A percentile compares a stretch with the other conserved stretches of the same genome.
phyloP scores from a whole-genome alignment of 2,329 filamentous ascomycete genomes.

The Neophaeococcomyces mojaviensis region DNA sequence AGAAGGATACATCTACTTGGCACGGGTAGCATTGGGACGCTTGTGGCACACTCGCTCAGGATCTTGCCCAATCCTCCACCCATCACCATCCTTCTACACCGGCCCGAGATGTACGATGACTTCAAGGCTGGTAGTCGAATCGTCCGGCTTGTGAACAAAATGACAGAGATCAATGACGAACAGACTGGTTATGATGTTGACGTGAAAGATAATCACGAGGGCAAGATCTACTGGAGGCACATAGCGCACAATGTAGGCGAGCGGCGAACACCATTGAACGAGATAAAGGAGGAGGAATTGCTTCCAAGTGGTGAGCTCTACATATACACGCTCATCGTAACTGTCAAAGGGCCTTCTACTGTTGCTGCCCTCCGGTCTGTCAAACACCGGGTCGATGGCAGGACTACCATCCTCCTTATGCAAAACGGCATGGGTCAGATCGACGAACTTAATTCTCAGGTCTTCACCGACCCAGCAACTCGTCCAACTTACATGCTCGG shows the following conservation, averaged over 20 bases:
- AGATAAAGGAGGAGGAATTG: slow-evolving; percentile 12
- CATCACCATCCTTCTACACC: slow-evolving; percentile 72
- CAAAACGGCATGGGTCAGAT: slow-evolving; percentile 77
- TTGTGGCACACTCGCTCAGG: slow-evolving; percentile 67
- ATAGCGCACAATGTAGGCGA: slow-evolving; percentile 18
- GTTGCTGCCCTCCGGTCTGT: slow-evolving; percentile 60
- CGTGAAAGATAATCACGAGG: slow-evolving; percentile 18
- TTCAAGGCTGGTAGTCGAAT: slow-evolving; percentile 29
- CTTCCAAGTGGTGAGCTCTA: slow-evolving; percentile 34
- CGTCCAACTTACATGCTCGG: slow-evolving; percentile 74
- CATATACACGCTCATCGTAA: slow-evolving; percentile 68
- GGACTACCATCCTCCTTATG: slow-evolving; percentile 67
- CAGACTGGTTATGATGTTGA: slow-evolving; percentile 39
- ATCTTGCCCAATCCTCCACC: slow-evolving; percentile 57
- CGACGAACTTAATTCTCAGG: slow-evolving; percentile 63
- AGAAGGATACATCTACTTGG: slow-evolving; percentile 69
- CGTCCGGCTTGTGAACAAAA: slow-evolving; percentile 28
- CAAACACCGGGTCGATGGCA: slow-evolving; percentile 56
- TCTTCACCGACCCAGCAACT: slow-evolving; percentile 59
- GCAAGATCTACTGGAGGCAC: slow-evolving; percentile 19
- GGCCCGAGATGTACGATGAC: slow-evolving; percentile 30
- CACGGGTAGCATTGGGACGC: slow-evolving; percentile 69
- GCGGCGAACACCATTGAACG: slow-evolving; percentile 12
- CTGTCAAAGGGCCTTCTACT: slow-evolving; percentile 66
- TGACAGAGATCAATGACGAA: slow-evolving; percentile 34